Evolutionary conservation across 805 yeast genomes (phyloP), one percentile per base, ranked within the genome.

Genomic region (Candida yuanshanica): DNA sequence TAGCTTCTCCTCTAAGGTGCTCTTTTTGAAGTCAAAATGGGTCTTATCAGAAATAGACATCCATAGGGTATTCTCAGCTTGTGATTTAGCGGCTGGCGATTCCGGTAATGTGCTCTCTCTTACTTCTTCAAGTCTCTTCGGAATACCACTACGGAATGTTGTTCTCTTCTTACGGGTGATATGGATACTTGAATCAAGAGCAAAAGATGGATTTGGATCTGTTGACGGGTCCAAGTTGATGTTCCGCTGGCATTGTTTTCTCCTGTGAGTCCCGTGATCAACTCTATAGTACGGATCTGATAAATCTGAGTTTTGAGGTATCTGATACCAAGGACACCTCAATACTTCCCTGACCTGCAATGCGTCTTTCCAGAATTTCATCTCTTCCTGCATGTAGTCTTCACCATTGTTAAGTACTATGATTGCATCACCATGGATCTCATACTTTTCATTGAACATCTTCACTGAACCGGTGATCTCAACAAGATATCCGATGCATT

Each of bases 291-390:
- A 11, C 5, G 31, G 6, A 8, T 35, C 40, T 20, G 17, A 20
- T 5, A 13, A 36, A 7, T 38, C 32, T 3, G 42, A 46, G 13
- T 42, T 42, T 9, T 49, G 58, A 1, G 43, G 48, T 5, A 44
- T 38, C 29, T 56, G 56, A 25, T 48, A 46, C 75, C 75, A 70
- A 0, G 71, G 68, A 1, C 46, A 47, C 5, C 36, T 35, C 22
- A 68, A 42, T 8, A 47, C 35, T 8, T 47, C 39, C 33, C 67
- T 50, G 17, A 46, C 41, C 7, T 46, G 31, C 26, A 68, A 24
- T 0, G 63, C 53, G 7, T 36, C 39, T 21, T 45, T 45, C 74
- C 75, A 70, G 57, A 68, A 67, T 8, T 50, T 45, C 8, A 68
- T 35, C 39, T 71, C 72, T 4, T 40, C 38, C 4, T 35, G 46